Evolutionary conservation across 2,329 filamentous ascomycete genomes (phyloP), one percentile per base, ranked within the genome.

Genomic region (Cytospora chrysosperma): DNA sequence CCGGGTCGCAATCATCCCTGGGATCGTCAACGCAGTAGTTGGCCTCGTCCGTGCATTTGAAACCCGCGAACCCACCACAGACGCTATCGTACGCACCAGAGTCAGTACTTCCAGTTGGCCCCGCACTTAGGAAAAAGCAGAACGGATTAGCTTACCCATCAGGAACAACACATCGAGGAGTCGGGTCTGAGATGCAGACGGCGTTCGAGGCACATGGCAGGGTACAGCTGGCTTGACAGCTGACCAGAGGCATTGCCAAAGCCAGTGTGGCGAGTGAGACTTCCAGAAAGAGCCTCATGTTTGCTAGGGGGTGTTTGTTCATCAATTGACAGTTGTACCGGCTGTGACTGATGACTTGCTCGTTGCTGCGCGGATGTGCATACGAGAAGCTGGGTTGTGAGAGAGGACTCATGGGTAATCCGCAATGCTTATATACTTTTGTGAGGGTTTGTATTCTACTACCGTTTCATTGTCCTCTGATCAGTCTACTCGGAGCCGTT

Each of bases 1-100:
- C 24, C 1, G 74, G 72, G 68, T 77, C 74, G 64, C 79, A 81
- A 15, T 73, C 70, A 66, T 81, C 79, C 13, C 73, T 68, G 6
- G 77, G 76, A 65, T 80, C 75, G 70, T 81, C 78, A 37, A 76
- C 68, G 62, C 79, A 81, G 12, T 70, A 26, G 19, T 62, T 30
- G 17, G 27, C 21, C 12, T 43, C 7, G 4, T 26, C 17, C 21
- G 50, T 26, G 37, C 62, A 64, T 1, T 26, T 0, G 19, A 57
- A 13, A 12, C 21, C 62, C 8, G 28, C 47, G 12, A 64, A 12
- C 19, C 62, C 62, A 19, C 47, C 62, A n/a, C 62, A 64, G 51
- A 37, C 27, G 5, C 62, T 64, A 28, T 15, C 0, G 32, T 13
- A 24, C 37, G 15, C 17, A 17, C 8, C 19, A 2, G 19, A 3